These are phyloP conservation scores for Microcos paniculata DNA, from an alignment of 345 rosid genomes.

Conservation along the genomic window DNA sequence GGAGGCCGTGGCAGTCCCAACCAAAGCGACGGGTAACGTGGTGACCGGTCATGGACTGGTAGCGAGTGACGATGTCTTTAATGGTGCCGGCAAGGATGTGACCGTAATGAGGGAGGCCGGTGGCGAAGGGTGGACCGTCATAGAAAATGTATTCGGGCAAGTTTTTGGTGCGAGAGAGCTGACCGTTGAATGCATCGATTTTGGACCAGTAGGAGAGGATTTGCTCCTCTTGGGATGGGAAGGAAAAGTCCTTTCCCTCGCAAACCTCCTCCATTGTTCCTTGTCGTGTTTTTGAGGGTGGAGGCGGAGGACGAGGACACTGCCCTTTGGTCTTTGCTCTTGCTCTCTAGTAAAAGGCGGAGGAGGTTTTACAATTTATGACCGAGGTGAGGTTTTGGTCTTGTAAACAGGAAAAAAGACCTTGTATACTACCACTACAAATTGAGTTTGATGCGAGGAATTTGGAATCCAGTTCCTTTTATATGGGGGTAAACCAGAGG, in stretches of 20 bases:
- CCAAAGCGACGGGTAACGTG: constrained; percentile 97
- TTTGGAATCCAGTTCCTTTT: too few relatives aligned
- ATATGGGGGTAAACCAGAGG: too few relatives aligned
- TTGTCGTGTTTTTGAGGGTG: too few relatives aligned
- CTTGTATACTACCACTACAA: too few relatives aligned
- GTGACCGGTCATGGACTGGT: constrained; percentile 83
- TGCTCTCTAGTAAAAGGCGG: too few relatives aligned
- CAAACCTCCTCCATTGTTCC: constrained; percentile 95
- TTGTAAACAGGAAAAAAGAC: too few relatives aligned
- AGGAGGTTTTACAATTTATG: too few relatives aligned
- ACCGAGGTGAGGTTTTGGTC: too few relatives aligned
- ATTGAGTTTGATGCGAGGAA: too few relatives aligned
- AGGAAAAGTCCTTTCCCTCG: constrained; percentile 87
- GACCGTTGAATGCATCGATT: constrained; percentile 84
- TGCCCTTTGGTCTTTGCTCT: too few relatives aligned
- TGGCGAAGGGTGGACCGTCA: constrained; percentile 98
- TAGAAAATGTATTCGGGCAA: constrained; percentile 84
- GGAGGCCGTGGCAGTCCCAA: constrained; percentile 98
- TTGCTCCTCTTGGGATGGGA: constrained; percentile 71
- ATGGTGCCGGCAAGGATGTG: constrained; percentile 98
- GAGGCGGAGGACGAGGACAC: too few relatives aligned
- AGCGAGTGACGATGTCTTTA: constrained; percentile 89
- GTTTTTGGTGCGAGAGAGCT: constrained; percentile 53
- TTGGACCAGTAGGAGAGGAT: constrained; percentile 58
- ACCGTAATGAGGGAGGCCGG: constrained; percentile 96